Evolutionary conservation across 2,329 filamentous ascomycete species (phyloP), one percentile per base, ranked within the genome.

Genomic region (Aspergillus pseudoterreus): DNA sequence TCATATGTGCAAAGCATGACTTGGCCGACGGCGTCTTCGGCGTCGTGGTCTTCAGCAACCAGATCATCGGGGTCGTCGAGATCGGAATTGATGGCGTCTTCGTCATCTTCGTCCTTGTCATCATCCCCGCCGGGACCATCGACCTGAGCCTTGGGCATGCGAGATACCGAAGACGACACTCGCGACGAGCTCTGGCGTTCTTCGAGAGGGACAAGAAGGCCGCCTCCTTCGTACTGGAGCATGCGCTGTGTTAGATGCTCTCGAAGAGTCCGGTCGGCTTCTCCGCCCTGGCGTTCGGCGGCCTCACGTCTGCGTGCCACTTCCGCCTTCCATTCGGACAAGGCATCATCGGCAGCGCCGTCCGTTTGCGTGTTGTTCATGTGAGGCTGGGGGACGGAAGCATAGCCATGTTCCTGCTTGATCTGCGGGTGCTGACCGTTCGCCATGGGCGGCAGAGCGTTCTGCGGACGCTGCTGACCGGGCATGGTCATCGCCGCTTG

Each of bases 1-100:
- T 99, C 94, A 70, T 99, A 99, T 69, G 95, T 96, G 78, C 94
- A 99, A 38, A 99, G 85, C 89, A 99, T 97, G 68, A 95, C 92
- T 62, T 95, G 88, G 1, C 87, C 86, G 58, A 88, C 82, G 33
- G 85, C 83, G 41, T 95, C 92, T 54, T 95, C 90, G 12, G 91
- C 89, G 46, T 94, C 92, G 32, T 94, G 90, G 21, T 92, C 89
- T 21, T 94, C 90, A 27, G 88, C 86, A 15, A 84, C 74, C 10
- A 90, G 85, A 55, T 97, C 94, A 56, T 97, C 92, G 0, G 92
- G 85, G 66, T 99, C 94, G 67, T 99, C 94, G 3, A 99, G 84
- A 64, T 99, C 94, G 0, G 94, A 97, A 71, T 99, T 99, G 75
- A 99, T 99, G 1, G 92, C 94, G 69, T 99, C 92, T 59, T 96